These are phyloP conservation scores for Xylaria acuta DNA, from an alignment of 495 filamentous ascomycete genomes.

Conservation along the genomic window DNA sequence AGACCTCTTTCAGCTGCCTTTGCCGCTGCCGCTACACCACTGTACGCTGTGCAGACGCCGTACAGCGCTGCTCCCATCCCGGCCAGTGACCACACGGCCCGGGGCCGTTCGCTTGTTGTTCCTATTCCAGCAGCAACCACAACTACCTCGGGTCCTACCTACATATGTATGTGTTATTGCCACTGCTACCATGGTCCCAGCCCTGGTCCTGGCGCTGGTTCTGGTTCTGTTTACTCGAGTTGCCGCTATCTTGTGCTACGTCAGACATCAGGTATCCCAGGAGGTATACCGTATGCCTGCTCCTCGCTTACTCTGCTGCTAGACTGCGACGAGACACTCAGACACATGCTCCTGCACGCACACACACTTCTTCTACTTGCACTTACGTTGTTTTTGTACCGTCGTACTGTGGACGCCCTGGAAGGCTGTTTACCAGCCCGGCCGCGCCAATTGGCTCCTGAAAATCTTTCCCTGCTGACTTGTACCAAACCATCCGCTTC, in stretches of 20 bases:
- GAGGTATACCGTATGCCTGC: constrained; percentile 7
- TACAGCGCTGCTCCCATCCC: background rate
- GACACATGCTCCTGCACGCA: constrained; percentile 11
- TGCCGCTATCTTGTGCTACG: constrained; percentile 25
- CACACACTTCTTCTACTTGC: background rate
- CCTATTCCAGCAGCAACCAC: constrained; percentile 7
- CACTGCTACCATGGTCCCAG: background rate
- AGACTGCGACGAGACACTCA: constrained; percentile 13
- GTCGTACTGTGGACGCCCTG: constrained; percentile 8
- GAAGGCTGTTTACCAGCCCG: background rate
- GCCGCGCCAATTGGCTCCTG: constrained; percentile 22
- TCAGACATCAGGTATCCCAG: constrained; percentile 11
- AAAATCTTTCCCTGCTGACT: constrained; percentile 4
- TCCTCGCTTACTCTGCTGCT: constrained; percentile 16
- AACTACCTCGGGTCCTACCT: background rate
- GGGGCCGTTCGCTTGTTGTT: constrained; percentile 15
- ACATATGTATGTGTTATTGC: constrained; percentile 12
- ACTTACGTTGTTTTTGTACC: background rate
- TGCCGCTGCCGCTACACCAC: constrained; percentile 1
- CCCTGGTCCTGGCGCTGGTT: background rate
- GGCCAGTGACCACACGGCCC: background rate
- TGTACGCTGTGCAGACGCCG: background rate
- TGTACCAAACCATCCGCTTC: background rate
- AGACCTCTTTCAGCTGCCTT: too few relatives aligned
- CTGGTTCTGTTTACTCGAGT: background rate